Percentiles rank a stretch among this genome's conserved stretches.
phyloP scores from a whole-genome alignment of 352 stramenopile species.

The Elongisporangium undulatum region DNA sequence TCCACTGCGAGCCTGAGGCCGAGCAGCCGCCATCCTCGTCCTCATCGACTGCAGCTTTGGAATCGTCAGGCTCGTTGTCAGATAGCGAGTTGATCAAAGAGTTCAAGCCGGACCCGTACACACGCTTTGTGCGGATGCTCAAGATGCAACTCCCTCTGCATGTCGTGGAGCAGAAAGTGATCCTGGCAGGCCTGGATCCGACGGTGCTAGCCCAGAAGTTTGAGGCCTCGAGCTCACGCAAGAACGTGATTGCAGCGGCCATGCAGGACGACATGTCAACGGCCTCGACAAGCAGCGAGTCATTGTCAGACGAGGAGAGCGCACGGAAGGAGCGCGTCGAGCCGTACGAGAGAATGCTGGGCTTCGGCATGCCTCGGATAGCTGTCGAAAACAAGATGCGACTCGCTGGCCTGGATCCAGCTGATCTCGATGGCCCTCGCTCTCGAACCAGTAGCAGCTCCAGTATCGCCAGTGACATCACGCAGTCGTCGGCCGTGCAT shows the following conservation, averaged over 20 bases:
- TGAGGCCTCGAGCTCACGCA: conserved; percentile 4
- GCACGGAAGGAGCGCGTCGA: neutral
- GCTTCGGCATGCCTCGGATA: neutral
- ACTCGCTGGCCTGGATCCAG: conserved; percentile 32
- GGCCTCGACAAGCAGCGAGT: neutral
- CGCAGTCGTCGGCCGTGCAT: neutral
- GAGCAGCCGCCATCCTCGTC: neutral
- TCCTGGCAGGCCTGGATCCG: conserved; percentile 40
- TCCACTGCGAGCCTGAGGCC: neutral
- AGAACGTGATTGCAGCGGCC: neutral
- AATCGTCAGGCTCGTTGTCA: neutral
- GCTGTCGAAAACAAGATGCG: conserved; percentile 26
- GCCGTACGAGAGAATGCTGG: neutral
- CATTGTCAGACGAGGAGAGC: neutral
- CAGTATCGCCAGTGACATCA: conserved; percentile 24
- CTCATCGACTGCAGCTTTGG: neutral
- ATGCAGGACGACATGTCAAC: neutral
- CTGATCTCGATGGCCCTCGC: conserved; percentile 28
- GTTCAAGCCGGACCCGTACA: conserved; percentile 11
- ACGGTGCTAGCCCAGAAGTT: conserved; percentile 24
- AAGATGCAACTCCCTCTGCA: conserved; percentile 56
- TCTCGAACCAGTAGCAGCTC: conserved; percentile 7
- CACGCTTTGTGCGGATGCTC: conserved; percentile 63
- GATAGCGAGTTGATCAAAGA: neutral
- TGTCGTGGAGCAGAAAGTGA: conserved; percentile 64